Percentiles rank a stretch among this genome's conserved stretches.
phyloP scores from a whole-genome alignment of 306 rosid genomes.

The Trifolium dubium region DNA sequence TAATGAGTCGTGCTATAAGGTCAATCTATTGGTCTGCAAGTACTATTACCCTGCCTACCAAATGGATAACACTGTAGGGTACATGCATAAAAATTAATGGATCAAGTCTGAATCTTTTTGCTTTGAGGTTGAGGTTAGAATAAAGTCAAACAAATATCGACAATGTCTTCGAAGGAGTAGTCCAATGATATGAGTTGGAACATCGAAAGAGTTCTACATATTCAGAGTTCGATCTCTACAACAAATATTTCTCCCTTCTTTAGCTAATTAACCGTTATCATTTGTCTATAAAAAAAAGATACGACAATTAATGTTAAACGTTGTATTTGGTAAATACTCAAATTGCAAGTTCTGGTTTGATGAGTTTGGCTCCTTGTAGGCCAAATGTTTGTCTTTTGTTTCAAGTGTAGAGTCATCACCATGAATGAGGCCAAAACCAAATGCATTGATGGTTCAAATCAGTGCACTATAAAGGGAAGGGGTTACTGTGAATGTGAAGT shows the following conservation, averaged over 20 bases:
- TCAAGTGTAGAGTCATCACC: constrained; percentile 25
- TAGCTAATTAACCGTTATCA: background rate
- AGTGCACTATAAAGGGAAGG: background rate
- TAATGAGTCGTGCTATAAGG: background rate
- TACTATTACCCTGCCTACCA: background rate
- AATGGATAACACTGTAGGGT: constrained; percentile 37
- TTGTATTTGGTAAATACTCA: constrained; percentile 21
- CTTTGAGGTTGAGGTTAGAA: constrained; percentile 11
- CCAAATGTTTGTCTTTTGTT: constrained; percentile 10
- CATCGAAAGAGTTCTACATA: background rate
- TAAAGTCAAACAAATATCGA: constrained; percentile 14
- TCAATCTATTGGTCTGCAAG: constrained; percentile 11
- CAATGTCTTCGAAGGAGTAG: background rate
- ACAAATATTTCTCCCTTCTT: background rate
- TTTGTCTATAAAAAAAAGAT: background rate
- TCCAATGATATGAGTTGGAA: background rate
- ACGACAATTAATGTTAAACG: constrained; percentile 24
- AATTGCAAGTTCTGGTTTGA: constrained; percentile 10
- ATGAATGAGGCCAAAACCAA: constrained; percentile 1
- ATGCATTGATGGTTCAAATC: constrained; percentile 20
- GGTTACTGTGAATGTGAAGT: constrained; percentile 6
- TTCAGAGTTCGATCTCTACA: background rate
- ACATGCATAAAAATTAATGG: background rate
- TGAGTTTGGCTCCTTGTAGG: constrained; percentile 10
- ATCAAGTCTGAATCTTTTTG: constrained; percentile 23